Conservation (phyloP, 2,329 filamentous ascomycete genomes). For the Mycocentrospora acerina region DNA sequence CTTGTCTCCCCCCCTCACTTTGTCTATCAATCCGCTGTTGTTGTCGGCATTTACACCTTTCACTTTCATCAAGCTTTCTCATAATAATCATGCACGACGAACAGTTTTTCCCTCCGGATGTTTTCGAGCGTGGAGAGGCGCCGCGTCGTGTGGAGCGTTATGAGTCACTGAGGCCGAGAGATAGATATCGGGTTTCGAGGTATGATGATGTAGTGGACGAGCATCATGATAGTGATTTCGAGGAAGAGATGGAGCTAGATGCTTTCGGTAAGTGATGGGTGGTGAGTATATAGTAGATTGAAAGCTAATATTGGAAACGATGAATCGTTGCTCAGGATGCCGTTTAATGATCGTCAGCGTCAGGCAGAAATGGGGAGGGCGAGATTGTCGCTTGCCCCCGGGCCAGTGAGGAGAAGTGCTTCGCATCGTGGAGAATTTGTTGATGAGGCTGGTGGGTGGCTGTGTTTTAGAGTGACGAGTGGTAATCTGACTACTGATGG, state of each 20-base stretch:
- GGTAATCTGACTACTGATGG: conserved; percentile 1
- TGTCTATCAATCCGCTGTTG: not conserved
- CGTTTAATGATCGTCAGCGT: conserved; percentile 34
- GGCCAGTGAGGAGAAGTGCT: conserved; percentile 1
- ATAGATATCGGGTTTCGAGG: too few species aligned
- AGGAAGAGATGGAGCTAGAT: conserved; percentile 40
- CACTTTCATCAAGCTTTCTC: not conserved
- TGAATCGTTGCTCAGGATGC: conserved; percentile 37
- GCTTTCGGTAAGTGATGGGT: conserved; percentile 49
- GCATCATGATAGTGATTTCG: conserved; percentile 21
- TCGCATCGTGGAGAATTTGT: too few species aligned
- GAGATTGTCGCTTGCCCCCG: conserved; percentile 41
- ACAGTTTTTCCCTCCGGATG: conserved; percentile 9
- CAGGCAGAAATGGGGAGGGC: conserved; percentile 39
- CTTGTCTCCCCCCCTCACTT: not conserved
- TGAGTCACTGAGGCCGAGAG: too few species aligned
- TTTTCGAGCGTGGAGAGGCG: conserved; percentile 6
- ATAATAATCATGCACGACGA: conserved; percentile 21
- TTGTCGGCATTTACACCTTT: not conserved
- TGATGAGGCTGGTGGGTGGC: too few species aligned
- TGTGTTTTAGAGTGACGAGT: too few species aligned
- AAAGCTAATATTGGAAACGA: too few species aligned
- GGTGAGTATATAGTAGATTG: conserved; percentile 31
- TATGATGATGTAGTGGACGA: conserved; percentile 30
- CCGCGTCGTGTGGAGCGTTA: conserved; percentile 9